phyloP scores from a whole-genome alignment of 768 basidiomycete genomes.

The Kwoniella botswanensis region DNA sequence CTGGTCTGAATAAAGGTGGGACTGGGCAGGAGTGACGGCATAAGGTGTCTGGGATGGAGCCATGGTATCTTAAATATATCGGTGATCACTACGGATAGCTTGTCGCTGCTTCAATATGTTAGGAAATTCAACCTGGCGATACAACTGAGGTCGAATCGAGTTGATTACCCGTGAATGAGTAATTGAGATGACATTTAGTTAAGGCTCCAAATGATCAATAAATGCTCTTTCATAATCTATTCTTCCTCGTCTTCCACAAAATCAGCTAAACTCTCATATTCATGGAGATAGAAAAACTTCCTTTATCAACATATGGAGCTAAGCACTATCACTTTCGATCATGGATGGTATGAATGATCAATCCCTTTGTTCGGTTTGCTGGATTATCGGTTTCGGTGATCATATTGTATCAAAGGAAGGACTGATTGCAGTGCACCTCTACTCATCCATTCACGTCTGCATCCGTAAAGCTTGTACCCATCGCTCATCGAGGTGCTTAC shows the following conservation, averaged over 20 bases:
- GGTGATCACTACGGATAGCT: too few relatives aligned
- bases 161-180: too few relatives aligned
- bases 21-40: background rate
- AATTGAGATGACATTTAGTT: too few relatives aligned
- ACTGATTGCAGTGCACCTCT: background rate
- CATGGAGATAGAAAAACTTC: background rate
- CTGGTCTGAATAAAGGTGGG: background rate
- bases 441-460: too few relatives aligned
- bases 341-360: background rate
- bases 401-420: background rate
- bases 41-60: background rate
- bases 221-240: background rate
- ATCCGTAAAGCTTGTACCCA: too few relatives aligned
- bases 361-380: background rate
- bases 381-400: too few relatives aligned
- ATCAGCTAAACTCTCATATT: too few relatives aligned
- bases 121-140: too few relatives aligned
- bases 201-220: background rate
- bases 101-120: too few relatives aligned
- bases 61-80: background rate
- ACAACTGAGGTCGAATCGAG: too few relatives aligned
- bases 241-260: background rate
- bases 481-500: too few relatives aligned
- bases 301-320: too few relatives aligned
- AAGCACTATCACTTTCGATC: background rate